Evolutionary conservation across 2,329 filamentous ascomycete genomes (phyloP), one percentile per base, ranked within the genome.

Genomic region (Pseudogymnoascus sp.): DNA sequence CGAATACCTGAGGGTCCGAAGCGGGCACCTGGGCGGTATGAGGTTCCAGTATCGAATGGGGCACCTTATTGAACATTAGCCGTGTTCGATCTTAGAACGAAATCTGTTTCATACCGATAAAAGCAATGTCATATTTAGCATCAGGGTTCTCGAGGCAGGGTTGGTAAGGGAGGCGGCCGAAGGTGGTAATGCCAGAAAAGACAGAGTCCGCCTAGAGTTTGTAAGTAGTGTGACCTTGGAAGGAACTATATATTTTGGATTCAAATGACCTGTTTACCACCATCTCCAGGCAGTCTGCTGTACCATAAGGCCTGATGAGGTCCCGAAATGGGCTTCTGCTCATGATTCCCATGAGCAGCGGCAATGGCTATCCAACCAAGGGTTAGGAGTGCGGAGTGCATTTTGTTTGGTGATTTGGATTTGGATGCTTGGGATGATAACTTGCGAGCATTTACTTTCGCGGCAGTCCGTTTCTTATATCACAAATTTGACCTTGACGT

Each of bases 171-270:
- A 95, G 78, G 61, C 90, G 86, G 10, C 90, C 91, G 72, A 95
- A 95, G 7, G 91, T 96, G 0, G 88, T 89, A 71, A 96, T 95
- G 28, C 91, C 91, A 1, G 89, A 93, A 77, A 95, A 96, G 64
- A 95, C 90, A 0, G 90, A 92, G 74, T 96, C 90, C 65, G 90
- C 90, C 88, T 93, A 42, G 8, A 42, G 21, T 35, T 63, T 47
- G 35, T 13, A 17, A 21, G 44, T 15, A 21, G 17, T 36, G 9
- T 65, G 4, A 64, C 36, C 44, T 62, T 66, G 31, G 61, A 19
- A 15, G 15, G 60, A 5, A 8, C 53, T 36, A 11, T 59, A 19
- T n/a, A 17, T 35, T 5, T 59, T 38, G 50, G 50, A 66, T 65
- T 38, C 35, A 50, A 66, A 78, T 60, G 71, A 90, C 89, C 81